phyloP scores from a whole-genome alignment of 306 rosid species.

The Gleditsia sinensis region DNA sequence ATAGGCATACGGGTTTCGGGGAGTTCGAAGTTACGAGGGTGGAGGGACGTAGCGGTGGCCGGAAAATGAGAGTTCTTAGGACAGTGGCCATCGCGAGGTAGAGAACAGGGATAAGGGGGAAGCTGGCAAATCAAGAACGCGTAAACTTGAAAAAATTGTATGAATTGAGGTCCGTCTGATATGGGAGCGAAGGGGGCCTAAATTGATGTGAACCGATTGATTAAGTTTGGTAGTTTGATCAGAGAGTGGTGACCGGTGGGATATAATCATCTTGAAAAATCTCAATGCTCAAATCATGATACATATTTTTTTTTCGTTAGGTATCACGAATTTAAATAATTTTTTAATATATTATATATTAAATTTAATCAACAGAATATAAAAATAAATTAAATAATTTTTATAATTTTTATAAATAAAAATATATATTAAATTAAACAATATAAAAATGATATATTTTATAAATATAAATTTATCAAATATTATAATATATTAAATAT shows the following conservation, averaged over 20 bases:
- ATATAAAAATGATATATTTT: too few relatives aligned
- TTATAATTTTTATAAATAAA: too few relatives aligned
- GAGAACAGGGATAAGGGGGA: conserved; percentile 39
- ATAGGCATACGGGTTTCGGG: conserved; percentile 32
- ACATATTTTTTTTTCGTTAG: too few relatives aligned
- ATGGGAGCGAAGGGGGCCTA: not conserved
- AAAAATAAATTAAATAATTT: too few relatives aligned
- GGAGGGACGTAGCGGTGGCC: conserved; percentile 33
- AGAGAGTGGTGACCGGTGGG: not conserved
- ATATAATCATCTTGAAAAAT: not conserved
- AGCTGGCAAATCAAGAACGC: conserved; percentile 18
- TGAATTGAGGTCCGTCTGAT: not conserved
- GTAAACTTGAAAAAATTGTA: conserved; percentile 13
- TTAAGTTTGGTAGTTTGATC: conserved; percentile 18
- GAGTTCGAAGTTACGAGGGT: conserved; percentile 19
- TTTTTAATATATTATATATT: too few relatives aligned
- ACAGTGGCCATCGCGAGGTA: conserved; percentile 52
- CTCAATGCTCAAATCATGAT: too few relatives aligned
- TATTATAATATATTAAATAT: too few relatives aligned
- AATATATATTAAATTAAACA: too few relatives aligned
- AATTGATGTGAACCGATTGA: conserved; percentile 29
- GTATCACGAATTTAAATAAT: too few relatives aligned
- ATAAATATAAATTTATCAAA: too few relatives aligned
- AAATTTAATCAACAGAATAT: too few relatives aligned
- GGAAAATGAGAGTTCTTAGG: conserved; percentile 50